These are phyloP conservation scores for Dactylellina haptotyla DNA, from an alignment of 2,329 filamentous ascomycete genomes.

Conservation along the genomic window DNA sequence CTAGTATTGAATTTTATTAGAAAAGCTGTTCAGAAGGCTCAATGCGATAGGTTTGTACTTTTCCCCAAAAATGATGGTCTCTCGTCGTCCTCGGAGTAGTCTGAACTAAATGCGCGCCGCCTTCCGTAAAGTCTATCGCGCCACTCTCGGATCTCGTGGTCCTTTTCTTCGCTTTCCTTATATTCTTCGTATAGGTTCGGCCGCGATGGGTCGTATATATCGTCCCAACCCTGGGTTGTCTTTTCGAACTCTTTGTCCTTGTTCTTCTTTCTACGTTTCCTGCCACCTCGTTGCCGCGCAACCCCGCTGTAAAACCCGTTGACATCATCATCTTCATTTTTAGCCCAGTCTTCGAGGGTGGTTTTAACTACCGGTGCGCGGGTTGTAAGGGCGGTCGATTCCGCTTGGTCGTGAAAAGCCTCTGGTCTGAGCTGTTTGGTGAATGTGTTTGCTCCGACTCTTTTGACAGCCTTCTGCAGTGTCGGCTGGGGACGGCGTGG, in stretches of 20 bases:
- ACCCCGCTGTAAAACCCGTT: constrained; percentile 72
- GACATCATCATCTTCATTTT: constrained; percentile 76
- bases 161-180: constrained; percentile 82
- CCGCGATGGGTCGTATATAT: constrained; percentile 84
- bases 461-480: constrained; percentile 35
- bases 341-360: constrained; percentile 82
- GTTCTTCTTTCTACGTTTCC: constrained; percentile 74
- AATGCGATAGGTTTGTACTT: constrained; percentile 5
- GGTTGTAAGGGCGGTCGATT: constrained; percentile 16
- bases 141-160: constrained; percentile 84
- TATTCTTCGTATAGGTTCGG: constrained; percentile 89
- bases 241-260: constrained; percentile 74
- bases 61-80: constrained; percentile 16
- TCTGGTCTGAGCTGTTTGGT: constrained; percentile 42
- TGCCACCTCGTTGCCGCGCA: constrained; percentile 77
- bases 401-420: constrained; percentile 11
- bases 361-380: constrained; percentile 69
- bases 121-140: constrained; percentile 79
- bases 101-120: constrained; percentile 63
- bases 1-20: constrained; percentile 65
- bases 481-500: constrained; percentile 42
- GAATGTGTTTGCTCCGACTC: constrained; percentile 22
- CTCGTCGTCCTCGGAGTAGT: constrained; percentile 64
- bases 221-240: constrained; percentile 82
- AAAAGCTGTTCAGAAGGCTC: not conserved